Percentiles rank a stretch among this genome's conserved stretches.
These are phyloP conservation scores for Eutrema heterophyllum DNA, from an alignment of 345 rosid species.

Conservation along the genomic window DNA sequence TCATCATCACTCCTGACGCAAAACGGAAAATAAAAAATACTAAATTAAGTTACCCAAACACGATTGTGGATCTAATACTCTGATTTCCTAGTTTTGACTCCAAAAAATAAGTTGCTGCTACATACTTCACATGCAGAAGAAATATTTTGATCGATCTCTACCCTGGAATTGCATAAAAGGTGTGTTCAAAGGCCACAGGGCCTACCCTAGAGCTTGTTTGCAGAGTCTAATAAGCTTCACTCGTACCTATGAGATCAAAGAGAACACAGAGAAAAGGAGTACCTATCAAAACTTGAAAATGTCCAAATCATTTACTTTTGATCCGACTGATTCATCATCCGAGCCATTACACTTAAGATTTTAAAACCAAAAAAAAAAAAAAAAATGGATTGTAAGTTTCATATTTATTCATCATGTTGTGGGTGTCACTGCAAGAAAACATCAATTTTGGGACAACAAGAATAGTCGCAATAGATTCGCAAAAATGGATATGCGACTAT, in stretches of 20 bases:
- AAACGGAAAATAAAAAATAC: neutral
- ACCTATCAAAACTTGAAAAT: constrained; percentile 38
- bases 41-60: neutral
- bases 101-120: neutral
- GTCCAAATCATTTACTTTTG: too few species aligned
- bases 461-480: too few species aligned
- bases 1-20: constrained; percentile 75
- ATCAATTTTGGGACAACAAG: too few species aligned
- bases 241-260: neutral
- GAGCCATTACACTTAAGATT: too few species aligned
- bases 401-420: too few species aligned
- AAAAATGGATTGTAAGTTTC: too few species aligned
- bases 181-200: constrained; percentile 15
- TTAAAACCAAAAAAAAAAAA: too few species aligned
- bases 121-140: constrained; percentile 7
- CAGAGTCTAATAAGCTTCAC: constrained; percentile 1
- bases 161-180: neutral
- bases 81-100: constrained; percentile 9
- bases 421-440: too few species aligned
- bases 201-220: constrained; percentile 5
- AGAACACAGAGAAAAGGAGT: constrained; percentile 13
- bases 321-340: too few species aligned
- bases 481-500: too few species aligned
- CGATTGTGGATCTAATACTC: neutral
- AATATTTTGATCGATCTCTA: constrained; percentile 3